Evolutionary conservation across 306 rosid genomes (phyloP).

Genomic region (Delonix regia): DNA sequence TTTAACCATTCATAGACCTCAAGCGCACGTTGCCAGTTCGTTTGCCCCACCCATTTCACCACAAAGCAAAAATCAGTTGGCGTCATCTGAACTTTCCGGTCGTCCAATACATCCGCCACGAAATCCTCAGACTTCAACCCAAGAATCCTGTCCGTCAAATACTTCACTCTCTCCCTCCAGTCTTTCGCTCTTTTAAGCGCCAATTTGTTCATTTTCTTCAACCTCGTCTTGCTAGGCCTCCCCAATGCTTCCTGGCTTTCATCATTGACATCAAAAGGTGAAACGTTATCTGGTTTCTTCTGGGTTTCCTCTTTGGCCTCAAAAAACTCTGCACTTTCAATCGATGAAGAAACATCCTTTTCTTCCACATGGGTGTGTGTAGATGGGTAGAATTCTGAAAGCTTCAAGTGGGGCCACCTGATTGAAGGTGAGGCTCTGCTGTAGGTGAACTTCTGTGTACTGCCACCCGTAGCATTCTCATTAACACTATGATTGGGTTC

Average conservation of each 20-base stretch:
- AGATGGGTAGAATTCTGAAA: constrained; percentile 55
- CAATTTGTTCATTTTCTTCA: constrained; percentile 74
- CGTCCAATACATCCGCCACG: constrained; percentile 85
- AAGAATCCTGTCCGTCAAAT: constrained; percentile 71
- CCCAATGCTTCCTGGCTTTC: constrained; percentile 55
- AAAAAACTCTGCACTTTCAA: constrained; percentile 26
- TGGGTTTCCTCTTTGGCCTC: constrained; percentile 38
- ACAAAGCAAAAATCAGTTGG: constrained; percentile 89
- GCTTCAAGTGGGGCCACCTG: constrained; percentile 76
- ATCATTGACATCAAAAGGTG: constrained; percentile 41
- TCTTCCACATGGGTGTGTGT: constrained; percentile 43
- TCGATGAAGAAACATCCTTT: constrained; percentile 31
- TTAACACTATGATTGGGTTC: constrained; percentile 11
- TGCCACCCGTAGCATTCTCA: neutral
- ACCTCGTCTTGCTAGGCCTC: constrained; percentile 62
- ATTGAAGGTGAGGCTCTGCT: constrained; percentile 91
- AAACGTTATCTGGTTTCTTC: constrained; percentile 11
- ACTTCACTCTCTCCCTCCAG: constrained; percentile 90
- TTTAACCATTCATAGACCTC: constrained; percentile 94
- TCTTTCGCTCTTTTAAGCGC: constrained; percentile 78
- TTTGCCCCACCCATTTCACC: constrained; percentile 84
- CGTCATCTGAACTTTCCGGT: constrained; percentile 76
- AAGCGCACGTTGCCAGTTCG: constrained; percentile 80
- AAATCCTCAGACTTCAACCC: constrained; percentile 69
- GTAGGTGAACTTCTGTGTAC: constrained; percentile 54